phyloP scores from a whole-genome alignment of 106 monocot genomes.

The Allium cepa region DNA sequence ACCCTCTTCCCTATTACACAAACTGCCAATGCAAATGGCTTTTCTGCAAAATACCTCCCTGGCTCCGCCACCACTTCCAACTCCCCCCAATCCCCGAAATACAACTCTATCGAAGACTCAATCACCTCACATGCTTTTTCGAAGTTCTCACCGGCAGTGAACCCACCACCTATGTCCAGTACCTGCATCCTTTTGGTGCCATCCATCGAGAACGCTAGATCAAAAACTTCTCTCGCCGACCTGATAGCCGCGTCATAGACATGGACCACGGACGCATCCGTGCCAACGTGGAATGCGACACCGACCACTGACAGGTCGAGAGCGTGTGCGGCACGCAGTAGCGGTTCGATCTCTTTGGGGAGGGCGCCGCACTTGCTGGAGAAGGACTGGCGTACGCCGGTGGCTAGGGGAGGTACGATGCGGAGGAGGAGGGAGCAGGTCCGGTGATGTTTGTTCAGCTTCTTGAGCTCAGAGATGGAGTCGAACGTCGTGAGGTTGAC shows the following conservation, averaged over 20 bases:
- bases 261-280: background rate
- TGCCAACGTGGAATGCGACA: slow-evolving; percentile 22
- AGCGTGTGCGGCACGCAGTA: slow-evolving; percentile 4
- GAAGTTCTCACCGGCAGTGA: background rate
- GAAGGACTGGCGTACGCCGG: background rate
- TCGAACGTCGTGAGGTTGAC: slow-evolving; percentile 25
- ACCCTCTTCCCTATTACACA: slow-evolving; percentile 19
- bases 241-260: slow-evolving; percentile 4
- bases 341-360: slow-evolving; percentile 2
- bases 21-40: slow-evolving; percentile 11
- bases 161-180: slow-evolving; percentile 21
- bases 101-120: background rate
- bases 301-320: slow-evolving; percentile 3
- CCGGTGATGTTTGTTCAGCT: slow-evolving; percentile 9
- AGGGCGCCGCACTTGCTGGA: slow-evolving; percentile 13
- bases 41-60: slow-evolving; percentile 23
- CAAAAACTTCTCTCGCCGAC: slow-evolving; percentile 6
- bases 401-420: slow-evolving; percentile 1
- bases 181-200: slow-evolving; percentile 1
- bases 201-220: background rate
- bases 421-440: slow-evolving; percentile 9
- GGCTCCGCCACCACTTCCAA: slow-evolving; percentile 19
- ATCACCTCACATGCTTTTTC: background rate
- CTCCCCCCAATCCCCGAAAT: slow-evolving; percentile 12
- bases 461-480: slow-evolving; percentile 8